phyloP scores from a whole-genome alignment of 768 basidiomycete genomes.

The Suillus hirtellus region DNA sequence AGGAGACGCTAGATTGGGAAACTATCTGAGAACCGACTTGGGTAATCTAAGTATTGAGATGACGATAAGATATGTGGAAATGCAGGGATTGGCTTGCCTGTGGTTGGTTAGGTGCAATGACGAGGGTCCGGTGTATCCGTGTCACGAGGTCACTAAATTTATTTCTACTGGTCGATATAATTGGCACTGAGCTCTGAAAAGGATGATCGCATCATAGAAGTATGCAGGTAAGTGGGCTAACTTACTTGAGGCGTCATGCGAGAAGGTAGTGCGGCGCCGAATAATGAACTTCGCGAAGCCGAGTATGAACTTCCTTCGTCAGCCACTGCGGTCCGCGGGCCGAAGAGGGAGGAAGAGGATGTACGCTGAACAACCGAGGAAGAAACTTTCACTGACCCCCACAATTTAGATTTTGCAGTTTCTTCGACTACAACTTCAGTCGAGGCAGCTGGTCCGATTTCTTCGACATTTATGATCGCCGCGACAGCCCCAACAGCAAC shows the following conservation, averaged over 20 bases:
- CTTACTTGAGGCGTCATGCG: conserved; percentile 3
- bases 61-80: not conserved
- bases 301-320: conserved; percentile 15
- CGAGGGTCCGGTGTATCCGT: conserved; percentile 67
- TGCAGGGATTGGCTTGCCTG: conserved; percentile 31
- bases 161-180: conserved; percentile 2
- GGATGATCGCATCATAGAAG: not conserved
- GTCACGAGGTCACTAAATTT: conserved; percentile 56
- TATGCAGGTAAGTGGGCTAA: not conserved
- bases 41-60: not conserved
- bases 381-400: not conserved
- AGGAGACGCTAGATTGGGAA: not conserved
- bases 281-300: conserved; percentile 45
- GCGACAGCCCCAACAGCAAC: not conserved
- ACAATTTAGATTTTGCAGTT: conserved; percentile 9
- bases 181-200: conserved; percentile 1
- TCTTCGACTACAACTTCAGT: not conserved
- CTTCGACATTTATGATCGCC: not conserved
- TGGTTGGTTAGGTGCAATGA: conserved; percentile 56
- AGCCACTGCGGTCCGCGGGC: conserved; percentile 13
- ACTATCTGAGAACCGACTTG: not conserved
- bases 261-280: conserved; percentile 34
- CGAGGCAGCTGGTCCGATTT: not conserved
- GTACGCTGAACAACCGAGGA: conserved; percentile 11
- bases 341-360: conserved; percentile 30